A percentile compares a stretch with the other conserved stretches of the same genome.
phyloP scores from a whole-genome alignment of 1,139 yeast genomes.

The Insectozyma bohioensis region DNA sequence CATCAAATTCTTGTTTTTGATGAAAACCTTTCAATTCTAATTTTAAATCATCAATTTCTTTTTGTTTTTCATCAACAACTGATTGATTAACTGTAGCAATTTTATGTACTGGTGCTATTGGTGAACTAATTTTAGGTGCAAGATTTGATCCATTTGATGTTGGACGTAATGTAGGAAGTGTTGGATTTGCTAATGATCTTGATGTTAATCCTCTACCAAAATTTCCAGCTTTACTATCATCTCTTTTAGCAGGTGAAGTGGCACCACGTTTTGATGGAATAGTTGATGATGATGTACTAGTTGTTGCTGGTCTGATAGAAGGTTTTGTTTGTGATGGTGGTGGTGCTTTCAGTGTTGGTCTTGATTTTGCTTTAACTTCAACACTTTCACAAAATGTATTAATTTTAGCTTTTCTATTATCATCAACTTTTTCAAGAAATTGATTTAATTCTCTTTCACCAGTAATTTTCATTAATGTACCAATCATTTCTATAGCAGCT shows the following conservation, averaged over 20 bases:
- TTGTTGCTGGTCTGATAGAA: constrained; percentile 10
- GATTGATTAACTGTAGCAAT: constrained; percentile 2
- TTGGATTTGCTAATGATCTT: constrained; percentile 30
- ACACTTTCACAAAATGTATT: constrained; percentile 57
- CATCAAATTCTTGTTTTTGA: constrained; percentile 7
- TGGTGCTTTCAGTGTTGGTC: constrained; percentile 12
- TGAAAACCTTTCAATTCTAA: constrained; percentile 40
- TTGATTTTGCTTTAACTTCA: constrained; percentile 44
- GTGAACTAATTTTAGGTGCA: background rate
- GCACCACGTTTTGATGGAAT: constrained; percentile 68
- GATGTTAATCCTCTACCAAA: constrained; percentile 40
- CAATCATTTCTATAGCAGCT: constrained; percentile 76
- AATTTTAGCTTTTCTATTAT: constrained; percentile 68
- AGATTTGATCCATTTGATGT: constrained; percentile 8
- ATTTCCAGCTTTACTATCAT: constrained; percentile 27
- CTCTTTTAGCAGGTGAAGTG: constrained; percentile 61
- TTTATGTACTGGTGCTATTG: constrained; percentile 2
- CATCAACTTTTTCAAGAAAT: constrained; percentile 70
- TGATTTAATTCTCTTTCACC: constrained; percentile 70
- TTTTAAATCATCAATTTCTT: constrained; percentile 35
- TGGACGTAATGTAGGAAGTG: constrained; percentile 16
- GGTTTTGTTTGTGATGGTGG: constrained; percentile 13
- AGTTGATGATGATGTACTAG: constrained; percentile 17
- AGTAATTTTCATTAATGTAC: constrained; percentile 76
- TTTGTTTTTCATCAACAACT: constrained; percentile 2